These are phyloP conservation scores for Pseudocohnilembus persalinus DNA, from an alignment of 169 alveolate species.

Conservation along the genomic window DNA sequence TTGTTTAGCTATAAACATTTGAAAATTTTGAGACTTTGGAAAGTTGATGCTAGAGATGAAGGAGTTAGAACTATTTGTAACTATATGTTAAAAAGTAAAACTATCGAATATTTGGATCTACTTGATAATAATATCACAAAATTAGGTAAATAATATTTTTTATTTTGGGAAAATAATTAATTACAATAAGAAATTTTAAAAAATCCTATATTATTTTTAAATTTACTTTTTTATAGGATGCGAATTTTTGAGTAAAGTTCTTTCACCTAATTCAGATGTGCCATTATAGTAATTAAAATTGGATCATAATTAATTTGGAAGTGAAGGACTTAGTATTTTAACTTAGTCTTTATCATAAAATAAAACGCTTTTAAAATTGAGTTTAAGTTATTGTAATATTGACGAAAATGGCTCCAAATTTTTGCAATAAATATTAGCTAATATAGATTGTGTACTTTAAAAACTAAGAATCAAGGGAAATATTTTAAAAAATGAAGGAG, in stretches of 20 bases:
- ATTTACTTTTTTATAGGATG: conserved; percentile 12
- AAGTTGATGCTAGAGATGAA: conserved; percentile 43
- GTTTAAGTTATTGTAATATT: conserved; percentile 36
- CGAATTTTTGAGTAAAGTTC: conserved; percentile 30
- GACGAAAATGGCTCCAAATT: conserved; percentile 35
- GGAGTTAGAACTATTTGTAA: conserved; percentile 46
- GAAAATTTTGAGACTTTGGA: conserved; percentile 38
- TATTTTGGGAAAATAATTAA: neutral
- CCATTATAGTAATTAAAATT: conserved; percentile 37
- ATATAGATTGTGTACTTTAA: conserved; percentile 28
- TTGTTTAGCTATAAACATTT: conserved; percentile 35
- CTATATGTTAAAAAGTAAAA: conserved; percentile 31
- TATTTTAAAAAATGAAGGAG: conserved; percentile 31
- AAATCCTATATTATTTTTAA: too few relatives aligned
- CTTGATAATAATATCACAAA: conserved; percentile 35
- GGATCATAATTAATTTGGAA: conserved; percentile 42
- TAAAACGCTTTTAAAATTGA: conserved; percentile 24
- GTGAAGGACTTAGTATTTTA: conserved; percentile 30
- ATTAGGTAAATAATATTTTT: conserved; percentile 8
- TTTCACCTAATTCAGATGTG: conserved; percentile 26
- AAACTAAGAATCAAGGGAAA: conserved; percentile 42
- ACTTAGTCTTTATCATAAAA: conserved; percentile 29
- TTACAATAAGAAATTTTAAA: neutral
- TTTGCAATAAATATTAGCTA: conserved; percentile 26
- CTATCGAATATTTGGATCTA: conserved; percentile 39